Evolutionary conservation across 768 basidiomycete species (phyloP).

Genomic region (Suillus subaureus): DNA sequence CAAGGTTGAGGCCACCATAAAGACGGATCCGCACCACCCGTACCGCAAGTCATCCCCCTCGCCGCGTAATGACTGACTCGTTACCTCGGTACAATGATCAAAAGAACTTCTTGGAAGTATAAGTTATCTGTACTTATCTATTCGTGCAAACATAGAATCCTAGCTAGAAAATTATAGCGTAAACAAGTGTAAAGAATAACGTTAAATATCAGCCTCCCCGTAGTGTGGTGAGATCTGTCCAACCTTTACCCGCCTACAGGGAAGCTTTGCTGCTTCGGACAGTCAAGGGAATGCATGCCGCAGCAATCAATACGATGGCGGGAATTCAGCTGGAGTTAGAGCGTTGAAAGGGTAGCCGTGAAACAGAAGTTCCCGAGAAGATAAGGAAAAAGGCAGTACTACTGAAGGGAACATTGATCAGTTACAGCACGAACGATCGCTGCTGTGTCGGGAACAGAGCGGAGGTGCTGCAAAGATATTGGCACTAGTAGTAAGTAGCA

Average conservation of each 20-base stretch:
- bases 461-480: neutral
- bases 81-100: no score
- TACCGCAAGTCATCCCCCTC: neutral
- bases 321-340: neutral
- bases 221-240: neutral
- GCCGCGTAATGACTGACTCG: neutral
- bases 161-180: neutral
- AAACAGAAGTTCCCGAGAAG: neutral
- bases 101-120: constrained; percentile 1
- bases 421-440: neutral
- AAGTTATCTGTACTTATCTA: neutral
- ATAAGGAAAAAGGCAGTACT: neutral
- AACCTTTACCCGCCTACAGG: neutral
- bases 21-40: neutral
- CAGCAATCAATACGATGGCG: neutral
- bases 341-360: neutral
- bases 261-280: neutral
- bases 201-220: neutral
- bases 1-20: constrained; percentile 1
- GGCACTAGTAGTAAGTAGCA: neutral
- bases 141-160: neutral
- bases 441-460: neutral
- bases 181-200: neutral
- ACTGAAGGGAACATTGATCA: neutral
- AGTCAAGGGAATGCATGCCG: neutral